Conservation (phyloP, 257 asterid genomes). For the Solanum bulbocastanum region DNA sequence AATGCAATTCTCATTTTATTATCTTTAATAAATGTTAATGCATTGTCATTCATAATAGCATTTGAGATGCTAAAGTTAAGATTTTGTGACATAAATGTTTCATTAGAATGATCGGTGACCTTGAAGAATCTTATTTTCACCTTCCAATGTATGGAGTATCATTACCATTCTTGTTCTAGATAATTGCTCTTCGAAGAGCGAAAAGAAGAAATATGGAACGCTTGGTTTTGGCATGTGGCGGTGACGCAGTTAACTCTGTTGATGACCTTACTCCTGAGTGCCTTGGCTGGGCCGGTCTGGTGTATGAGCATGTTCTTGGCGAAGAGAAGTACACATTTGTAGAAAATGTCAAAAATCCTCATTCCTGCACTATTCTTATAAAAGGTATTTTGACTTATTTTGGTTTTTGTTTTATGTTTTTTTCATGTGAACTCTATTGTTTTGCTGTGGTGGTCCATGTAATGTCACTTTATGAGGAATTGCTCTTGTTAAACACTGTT, state of each 20-base stretch:
- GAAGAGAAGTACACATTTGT: conserved; percentile 95
- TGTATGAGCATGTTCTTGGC: conserved; percentile 94
- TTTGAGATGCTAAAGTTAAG: not conserved
- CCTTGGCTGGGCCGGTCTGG: conserved; percentile 99
- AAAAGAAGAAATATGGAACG: conserved; percentile 98
- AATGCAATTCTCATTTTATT: not conserved
- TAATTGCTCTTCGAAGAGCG: conserved; percentile 91
- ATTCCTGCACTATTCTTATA: conserved; percentile 91
- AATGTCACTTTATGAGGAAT: not conserved
- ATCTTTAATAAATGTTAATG: not conserved
- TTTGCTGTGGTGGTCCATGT: not conserved
- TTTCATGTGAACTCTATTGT: not conserved
- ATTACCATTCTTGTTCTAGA: conserved; percentile 18
- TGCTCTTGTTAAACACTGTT: conserved; percentile 3
- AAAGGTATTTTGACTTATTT: conserved; percentile 47
- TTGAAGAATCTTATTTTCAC: not conserved
- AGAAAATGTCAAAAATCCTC: conserved; percentile 88
- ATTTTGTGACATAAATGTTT: not conserved
- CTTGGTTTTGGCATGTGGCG: conserved; percentile 95
- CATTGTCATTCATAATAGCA: not conserved
- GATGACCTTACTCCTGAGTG: conserved; percentile 81
- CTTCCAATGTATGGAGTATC: not conserved
- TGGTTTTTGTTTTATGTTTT: not conserved
- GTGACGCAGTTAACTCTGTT: conserved; percentile 94
- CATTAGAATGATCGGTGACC: not conserved